These are phyloP conservation scores for Corylus americana DNA, from an alignment of 306 rosid genomes.

Conservation along the genomic window DNA sequence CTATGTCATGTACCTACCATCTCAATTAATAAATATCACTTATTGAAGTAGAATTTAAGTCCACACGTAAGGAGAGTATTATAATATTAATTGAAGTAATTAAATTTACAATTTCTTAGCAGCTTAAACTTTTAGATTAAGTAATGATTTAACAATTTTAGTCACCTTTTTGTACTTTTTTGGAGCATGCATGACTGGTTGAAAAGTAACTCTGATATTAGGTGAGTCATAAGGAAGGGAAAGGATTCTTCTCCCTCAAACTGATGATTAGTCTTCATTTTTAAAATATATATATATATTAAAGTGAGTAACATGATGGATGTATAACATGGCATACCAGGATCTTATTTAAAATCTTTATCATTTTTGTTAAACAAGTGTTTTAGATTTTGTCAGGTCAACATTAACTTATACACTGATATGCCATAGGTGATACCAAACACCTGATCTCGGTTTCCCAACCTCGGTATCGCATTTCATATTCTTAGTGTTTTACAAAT, in stretches of 20 bases:
- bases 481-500: neutral
- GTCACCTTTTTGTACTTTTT: too few relatives aligned
- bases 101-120: too few relatives aligned
- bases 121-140: too few relatives aligned
- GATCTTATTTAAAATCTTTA: neutral
- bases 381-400: too few relatives aligned
- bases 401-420: neutral
- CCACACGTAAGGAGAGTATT: too few relatives aligned
- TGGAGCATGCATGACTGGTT: too few relatives aligned
- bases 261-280: neutral
- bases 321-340: neutral
- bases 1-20: too few relatives aligned
- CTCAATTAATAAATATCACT: too few relatives aligned
- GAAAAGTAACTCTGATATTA: neutral
- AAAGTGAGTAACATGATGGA: neutral
- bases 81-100: too few relatives aligned
- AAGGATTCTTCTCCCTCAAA: neutral
- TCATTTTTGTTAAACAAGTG: neutral
- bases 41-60: too few relatives aligned
- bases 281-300: too few relatives aligned
- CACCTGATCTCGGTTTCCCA: neutral
- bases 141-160: too few relatives aligned
- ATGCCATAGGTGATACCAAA: neutral
- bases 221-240: neutral
- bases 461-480: neutral